Evolutionary conservation across 2,329 filamentous ascomycete species (phyloP).

Genomic region (Colletotrichum magnum): DNA sequence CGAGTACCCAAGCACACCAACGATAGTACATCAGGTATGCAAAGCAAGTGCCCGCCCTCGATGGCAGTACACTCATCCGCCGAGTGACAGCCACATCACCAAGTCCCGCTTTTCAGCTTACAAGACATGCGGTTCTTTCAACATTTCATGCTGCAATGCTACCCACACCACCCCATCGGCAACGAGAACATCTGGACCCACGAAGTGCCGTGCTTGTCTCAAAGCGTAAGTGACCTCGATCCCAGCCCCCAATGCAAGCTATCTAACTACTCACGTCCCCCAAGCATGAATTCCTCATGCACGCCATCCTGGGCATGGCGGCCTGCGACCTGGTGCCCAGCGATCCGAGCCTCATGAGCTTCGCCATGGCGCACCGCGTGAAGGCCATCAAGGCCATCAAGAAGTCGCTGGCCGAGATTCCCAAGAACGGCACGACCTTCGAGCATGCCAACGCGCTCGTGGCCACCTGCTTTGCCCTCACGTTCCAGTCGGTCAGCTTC

Average conservation of each 20-base stretch:
- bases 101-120: slow-evolving; percentile 71
- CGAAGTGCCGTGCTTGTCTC: slow-evolving; percentile 76
- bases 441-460: slow-evolving; percentile 73
- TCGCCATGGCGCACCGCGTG: slow-evolving; percentile 75
- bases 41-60: background rate
- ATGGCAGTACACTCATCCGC: slow-evolving; percentile 23
- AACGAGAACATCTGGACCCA: slow-evolving; percentile 78
- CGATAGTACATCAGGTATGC: slow-evolving; percentile 65
- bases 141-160: slow-evolving; percentile 73
- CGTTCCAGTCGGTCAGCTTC: slow-evolving; percentile 70
- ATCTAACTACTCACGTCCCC: background rate
- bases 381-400: slow-evolving; percentile 76
- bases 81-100: slow-evolving; percentile 63
- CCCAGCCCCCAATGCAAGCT: slow-evolving; percentile 41
- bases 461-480: slow-evolving; percentile 71
- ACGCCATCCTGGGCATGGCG: slow-evolving; percentile 77
- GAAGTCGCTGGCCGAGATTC: slow-evolving; percentile 61
- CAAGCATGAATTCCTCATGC: slow-evolving; percentile 77
- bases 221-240: slow-evolving; percentile 62
- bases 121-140: slow-evolving; percentile 80
- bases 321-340: slow-evolving; percentile 74
- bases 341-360: slow-evolving; percentile 65
- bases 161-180: slow-evolving; percentile 75
- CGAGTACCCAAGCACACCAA: slow-evolving; percentile 70
- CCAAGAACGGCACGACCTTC: slow-evolving; percentile 56